A percentile compares a stretch with the other conserved stretches of the same genome.
These are phyloP conservation scores for Quercus gilva DNA, from an alignment of 306 rosid species.

Conservation along the genomic window DNA sequence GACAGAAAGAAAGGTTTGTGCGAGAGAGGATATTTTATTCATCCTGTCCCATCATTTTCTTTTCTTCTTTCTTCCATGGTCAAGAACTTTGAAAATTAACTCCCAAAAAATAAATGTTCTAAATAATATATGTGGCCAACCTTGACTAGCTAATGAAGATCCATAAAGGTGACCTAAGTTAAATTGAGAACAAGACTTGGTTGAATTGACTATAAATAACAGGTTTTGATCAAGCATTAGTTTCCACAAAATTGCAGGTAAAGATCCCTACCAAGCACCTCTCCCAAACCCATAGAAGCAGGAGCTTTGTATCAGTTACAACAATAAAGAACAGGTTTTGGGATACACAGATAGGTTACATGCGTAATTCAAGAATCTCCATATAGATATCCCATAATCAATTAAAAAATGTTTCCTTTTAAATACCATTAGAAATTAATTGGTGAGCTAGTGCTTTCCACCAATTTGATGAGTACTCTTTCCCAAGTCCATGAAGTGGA, in stretches of 20 bases:
- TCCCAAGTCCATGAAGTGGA: constrained; percentile 94
- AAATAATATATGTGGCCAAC: neutral
- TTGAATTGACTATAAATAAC: neutral
- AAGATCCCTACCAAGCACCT: no score
- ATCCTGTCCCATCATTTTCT: neutral
- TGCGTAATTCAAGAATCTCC: constrained; percentile 13
- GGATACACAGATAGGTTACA: neutral
- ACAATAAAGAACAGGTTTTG: neutral
- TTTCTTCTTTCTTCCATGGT: neutral
- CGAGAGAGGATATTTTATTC: neutral
- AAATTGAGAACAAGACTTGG: neutral
- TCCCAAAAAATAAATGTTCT: neutral
- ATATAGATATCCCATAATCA: neutral
- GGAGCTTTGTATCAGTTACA: no score
- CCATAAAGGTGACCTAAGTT: neutral
- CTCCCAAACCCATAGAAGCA: no score
- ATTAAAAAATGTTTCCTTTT: constrained; percentile 18
- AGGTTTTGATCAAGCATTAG: no score
- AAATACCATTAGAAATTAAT: constrained; percentile 62
- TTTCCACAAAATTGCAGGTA: no score
- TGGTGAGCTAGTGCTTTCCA: constrained; percentile 88
- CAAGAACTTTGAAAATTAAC: neutral
- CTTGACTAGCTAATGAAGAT: neutral
- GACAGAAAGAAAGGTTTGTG: neutral
- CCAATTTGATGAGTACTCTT: constrained; percentile 71